phyloP scores from a whole-genome alignment of 805 yeast species.

The Candida chilensis region DNA sequence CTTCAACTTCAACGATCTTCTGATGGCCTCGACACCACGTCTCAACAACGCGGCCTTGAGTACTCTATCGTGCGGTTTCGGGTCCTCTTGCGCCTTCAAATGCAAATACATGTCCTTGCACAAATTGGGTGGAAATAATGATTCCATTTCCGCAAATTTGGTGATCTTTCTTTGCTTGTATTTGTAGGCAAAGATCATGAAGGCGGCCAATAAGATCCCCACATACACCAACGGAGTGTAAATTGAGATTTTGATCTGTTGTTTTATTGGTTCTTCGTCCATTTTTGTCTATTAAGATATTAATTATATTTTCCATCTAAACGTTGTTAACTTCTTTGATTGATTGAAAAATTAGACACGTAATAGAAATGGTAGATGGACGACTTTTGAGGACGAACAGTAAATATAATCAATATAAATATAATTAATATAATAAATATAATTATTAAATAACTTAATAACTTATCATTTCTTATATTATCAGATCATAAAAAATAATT shows the following conservation, averaged over 20 bases:
- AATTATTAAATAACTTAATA: too few relatives aligned
- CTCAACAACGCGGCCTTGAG: slow-evolving; percentile 57
- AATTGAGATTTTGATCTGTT: slow-evolving; percentile 35
- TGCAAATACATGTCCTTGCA: slow-evolving; percentile 56
- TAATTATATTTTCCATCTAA: too few relatives aligned
- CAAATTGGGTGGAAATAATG: slow-evolving; percentile 66
- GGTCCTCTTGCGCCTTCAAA: slow-evolving; percentile 39
- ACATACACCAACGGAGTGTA: slow-evolving; percentile 74
- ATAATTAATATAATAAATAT: too few relatives aligned
- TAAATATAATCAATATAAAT: too few relatives aligned
- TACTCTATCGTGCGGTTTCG: slow-evolving; percentile 70
- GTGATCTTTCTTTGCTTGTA: slow-evolving; percentile 51
- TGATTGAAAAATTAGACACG: too few relatives aligned
- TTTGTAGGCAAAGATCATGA: slow-evolving; percentile 58
- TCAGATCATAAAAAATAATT: too few relatives aligned
- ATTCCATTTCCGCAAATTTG: slow-evolving; percentile 50
- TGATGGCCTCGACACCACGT: slow-evolving; percentile 76
- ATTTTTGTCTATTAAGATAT: too few relatives aligned
- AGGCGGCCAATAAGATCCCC: slow-evolving; percentile 54
- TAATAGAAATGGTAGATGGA: too few relatives aligned
- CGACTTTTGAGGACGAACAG: too few relatives aligned
- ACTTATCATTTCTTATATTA: too few relatives aligned
- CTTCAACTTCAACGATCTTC: slow-evolving; percentile 74
- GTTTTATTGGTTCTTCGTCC: not conserved
- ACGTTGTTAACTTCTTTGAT: too few relatives aligned